A percentile compares a stretch with the other conserved stretches of the same genome.
Conservation (phyloP, 2,329 filamentous ascomycete species). For the Coniosporium tulheliwenetii region DNA sequence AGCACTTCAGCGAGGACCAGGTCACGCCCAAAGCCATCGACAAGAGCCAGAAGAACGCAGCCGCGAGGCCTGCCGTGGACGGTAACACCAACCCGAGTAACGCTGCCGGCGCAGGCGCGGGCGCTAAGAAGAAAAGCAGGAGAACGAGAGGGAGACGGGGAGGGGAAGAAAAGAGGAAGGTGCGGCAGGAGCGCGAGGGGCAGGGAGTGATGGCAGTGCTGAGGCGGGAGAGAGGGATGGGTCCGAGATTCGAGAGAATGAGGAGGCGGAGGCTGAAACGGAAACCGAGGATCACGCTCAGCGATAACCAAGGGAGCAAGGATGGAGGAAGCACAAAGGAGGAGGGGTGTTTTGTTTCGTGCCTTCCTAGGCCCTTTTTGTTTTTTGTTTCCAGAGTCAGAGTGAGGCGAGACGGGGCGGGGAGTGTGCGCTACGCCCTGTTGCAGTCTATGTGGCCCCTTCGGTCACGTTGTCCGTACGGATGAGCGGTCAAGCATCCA, state of each 20-base stretch:
- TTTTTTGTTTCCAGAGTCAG: too few relatives aligned
- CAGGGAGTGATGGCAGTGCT: constrained; percentile 3
- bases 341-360: too few relatives aligned
- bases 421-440: too few relatives aligned
- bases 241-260: not conserved
- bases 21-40: not conserved
- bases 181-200: constrained; percentile 2
- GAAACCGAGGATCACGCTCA: not conserved
- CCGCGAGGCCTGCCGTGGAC: not conserved
- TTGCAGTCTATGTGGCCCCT: too few relatives aligned
- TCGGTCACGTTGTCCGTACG: too few relatives aligned
- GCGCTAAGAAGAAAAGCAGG: not conserved
- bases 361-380: too few relatives aligned
- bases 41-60: not conserved
- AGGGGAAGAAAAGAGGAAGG: not conserved
- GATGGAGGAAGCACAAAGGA: too few relatives aligned
- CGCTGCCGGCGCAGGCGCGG: not conserved
- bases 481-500: too few relatives aligned
- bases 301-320: too few relatives aligned
- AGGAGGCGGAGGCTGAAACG: not conserved
- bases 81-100: not conserved
- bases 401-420: too few relatives aligned
- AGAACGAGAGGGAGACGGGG: not conserved
- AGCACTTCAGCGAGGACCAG: constrained; percentile 39
- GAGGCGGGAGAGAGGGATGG: constrained; percentile 2